Evolutionary conservation across 768 basidiomycete species (phyloP), one percentile per base, ranked within the genome.

Genomic region (Auricularia auricula-judae): DNA sequence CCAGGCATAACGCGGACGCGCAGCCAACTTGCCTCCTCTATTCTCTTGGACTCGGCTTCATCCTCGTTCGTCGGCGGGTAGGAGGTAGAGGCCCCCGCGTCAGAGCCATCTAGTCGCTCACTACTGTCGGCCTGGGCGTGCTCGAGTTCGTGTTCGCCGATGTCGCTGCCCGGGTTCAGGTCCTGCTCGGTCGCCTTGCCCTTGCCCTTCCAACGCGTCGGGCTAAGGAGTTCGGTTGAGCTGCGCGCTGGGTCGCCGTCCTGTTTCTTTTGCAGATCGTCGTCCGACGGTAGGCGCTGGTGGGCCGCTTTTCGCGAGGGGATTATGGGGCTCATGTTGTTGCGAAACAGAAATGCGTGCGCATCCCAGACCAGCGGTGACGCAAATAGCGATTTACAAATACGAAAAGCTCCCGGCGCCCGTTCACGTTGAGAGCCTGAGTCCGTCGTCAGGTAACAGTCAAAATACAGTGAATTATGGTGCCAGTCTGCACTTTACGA

Each of bases 51-150:
- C 67, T 91, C 91, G 53, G 81, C 81, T 36, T 80, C 81, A 21
- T 85, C 86, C 66, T 90, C 86, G 51, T 76, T 84, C 47, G 73
- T 81, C 3, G 90, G 90, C 1, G 90, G 88, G 69, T 91, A 91
- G 11, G 53, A 54, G 2, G 56, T 18, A 29, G 67, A 54, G 33
- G 75, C 74, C 35, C 67, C 72, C n/a, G 68, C 68, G 44, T 70
- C 70, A 21, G 64, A 70, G 34, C 65, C 67, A 64, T 65, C 68
- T 21, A 44, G 60, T 35, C 68, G 68, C 60, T 75, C 76, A 35
- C 76, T 75, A 34, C 71, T 68, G 34, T 70, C 70, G 39, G 74
- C 68, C 33, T 71, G 68, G 36, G 74, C 76, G 21, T 70, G 69
- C 3, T 68, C 70, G 23, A 73, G 64, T 3, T 72, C 71, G 4